Base-by-base conservation (phyloP, 208 protist species). In the Crithidia bombi region DNA sequence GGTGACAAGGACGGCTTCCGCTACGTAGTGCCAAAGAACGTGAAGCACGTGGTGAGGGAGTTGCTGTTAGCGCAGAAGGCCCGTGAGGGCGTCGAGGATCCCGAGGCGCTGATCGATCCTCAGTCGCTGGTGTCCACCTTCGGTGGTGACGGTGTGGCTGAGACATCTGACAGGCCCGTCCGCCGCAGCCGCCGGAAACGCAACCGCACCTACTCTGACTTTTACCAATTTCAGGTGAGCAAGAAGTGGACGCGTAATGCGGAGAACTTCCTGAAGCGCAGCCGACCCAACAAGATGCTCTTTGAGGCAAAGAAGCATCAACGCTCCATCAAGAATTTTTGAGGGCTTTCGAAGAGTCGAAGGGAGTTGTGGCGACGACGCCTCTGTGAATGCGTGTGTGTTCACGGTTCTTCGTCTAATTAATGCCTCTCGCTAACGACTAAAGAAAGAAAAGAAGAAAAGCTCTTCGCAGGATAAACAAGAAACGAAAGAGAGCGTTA, bases 161-260 rank as follows among this genome's bases (percentile, higher is more conserved):
- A 86, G 14, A 66, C 50, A 6, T 73, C 75, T 0, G 86, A 93
- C 56, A 82, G 79, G 63, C 91, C 91, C 19, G 83, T 90, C 79
- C 87, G 86, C 25, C 78, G 79, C 47, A 76, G 57, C 21, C 73
- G 73, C 47, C 79, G 73, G 7, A 65, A 49, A 12, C 82, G 75
- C 38, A 78, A 71, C n/a, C 65, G 65, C 38, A 86, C 85, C 44
- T 88, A 79, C 57, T 85, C 83, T 0, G 89, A 94, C 52, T 96
- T 96, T 51, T 96, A 96, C 55, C 88, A 96, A 67, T 96, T 92
- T 65, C 91, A 96, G 80, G 89, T 96, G 49, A 93, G 85, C 63
- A 84, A 85, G 69, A 81, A 79, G 33, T 96, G 91, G 89, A 93
- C 91, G 15, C 75, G 81, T 10, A 96, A 96, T 50, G 91, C 91